A percentile compares a stretch with the other conserved stretches of the same genome.
These are phyloP conservation scores for Aspergillus cavernicola DNA, from an alignment of 495 filamentous ascomycete genomes.

Conservation along the genomic window DNA sequence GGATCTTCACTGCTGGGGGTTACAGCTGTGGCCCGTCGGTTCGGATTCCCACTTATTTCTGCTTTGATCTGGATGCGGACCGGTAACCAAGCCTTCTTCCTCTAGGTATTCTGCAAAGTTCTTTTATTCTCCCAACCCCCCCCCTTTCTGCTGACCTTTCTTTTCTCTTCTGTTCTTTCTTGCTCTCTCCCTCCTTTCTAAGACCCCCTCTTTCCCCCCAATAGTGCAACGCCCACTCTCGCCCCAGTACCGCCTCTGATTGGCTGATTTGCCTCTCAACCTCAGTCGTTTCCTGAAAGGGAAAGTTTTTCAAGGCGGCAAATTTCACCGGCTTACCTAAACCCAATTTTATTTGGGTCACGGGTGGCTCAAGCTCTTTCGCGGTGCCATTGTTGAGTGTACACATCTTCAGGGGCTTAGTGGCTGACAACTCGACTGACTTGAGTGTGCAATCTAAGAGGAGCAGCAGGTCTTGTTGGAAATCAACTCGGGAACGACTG, in stretches of 20 bases:
- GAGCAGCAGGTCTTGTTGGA: conserved; percentile 6
- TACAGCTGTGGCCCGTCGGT: conserved; percentile 10
- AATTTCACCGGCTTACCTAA: conserved; percentile 16
- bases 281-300: neutral
- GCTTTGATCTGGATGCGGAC: conserved; percentile 3
- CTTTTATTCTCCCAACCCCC: conserved; percentile 7
- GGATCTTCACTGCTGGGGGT: conserved; percentile 3
- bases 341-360: conserved; percentile 3
- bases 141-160: neutral
- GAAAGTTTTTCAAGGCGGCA: conserved; percentile 8
- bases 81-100: conserved; percentile 3
- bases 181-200: conserved; percentile 3
- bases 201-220: neutral
- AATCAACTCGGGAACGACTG: conserved; percentile 1
- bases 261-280: conserved; percentile 2
- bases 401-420: conserved; percentile 15
- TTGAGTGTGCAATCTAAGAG: neutral
- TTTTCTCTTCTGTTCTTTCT: neutral
- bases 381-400: neutral
- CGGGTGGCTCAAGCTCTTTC: conserved; percentile 15
- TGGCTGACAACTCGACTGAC: conserved; percentile 9
- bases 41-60: conserved; percentile 9
- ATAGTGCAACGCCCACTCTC: neutral
- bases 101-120: neutral
- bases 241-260: conserved; percentile 1